These are phyloP conservation scores for Stromatinia cepivora DNA, from an alignment of 2,329 filamentous ascomycete species.

Conservation along the genomic window DNA sequence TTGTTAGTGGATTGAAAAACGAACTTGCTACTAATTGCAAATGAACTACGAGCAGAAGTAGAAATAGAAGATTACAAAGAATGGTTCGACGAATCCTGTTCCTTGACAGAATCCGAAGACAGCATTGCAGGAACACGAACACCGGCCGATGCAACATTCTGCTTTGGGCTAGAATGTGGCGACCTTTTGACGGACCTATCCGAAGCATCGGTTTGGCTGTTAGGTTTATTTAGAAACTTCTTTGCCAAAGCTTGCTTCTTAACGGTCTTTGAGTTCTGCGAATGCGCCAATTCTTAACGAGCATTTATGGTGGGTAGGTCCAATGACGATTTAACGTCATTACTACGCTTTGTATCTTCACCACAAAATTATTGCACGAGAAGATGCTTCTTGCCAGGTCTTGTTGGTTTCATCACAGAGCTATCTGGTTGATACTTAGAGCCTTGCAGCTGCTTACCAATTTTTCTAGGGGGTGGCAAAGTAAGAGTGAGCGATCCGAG, in stretches of 20 bases:
- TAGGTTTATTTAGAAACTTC: background rate
- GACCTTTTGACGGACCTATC: background rate
- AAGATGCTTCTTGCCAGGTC: background rate
- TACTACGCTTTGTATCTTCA: background rate
- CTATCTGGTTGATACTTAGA: slow-evolving; percentile 2
- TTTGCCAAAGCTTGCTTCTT: slow-evolving; percentile 2
- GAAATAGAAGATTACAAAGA: background rate
- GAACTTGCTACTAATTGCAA: background rate
- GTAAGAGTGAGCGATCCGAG: background rate
- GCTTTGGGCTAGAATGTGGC: background rate
- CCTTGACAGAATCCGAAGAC: slow-evolving; percentile 13
- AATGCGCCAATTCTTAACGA: background rate
- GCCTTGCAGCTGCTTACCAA: background rate
- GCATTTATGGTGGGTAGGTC: background rate
- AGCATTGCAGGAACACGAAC: background rate
- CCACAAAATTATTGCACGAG: background rate
- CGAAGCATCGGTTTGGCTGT: background rate
- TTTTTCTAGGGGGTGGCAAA: background rate
- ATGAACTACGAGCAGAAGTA: background rate
- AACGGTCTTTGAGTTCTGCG: background rate
- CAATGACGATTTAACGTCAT: background rate
- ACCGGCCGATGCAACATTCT: background rate
- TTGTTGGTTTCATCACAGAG: background rate
- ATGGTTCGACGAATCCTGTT: background rate
- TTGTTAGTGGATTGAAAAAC: slow-evolving; percentile 7